Evolutionary conservation across 768 basidiomycete species (phyloP), one percentile per base, ranked within the genome.

Genomic region (Mycena rebaudengoi): DNA sequence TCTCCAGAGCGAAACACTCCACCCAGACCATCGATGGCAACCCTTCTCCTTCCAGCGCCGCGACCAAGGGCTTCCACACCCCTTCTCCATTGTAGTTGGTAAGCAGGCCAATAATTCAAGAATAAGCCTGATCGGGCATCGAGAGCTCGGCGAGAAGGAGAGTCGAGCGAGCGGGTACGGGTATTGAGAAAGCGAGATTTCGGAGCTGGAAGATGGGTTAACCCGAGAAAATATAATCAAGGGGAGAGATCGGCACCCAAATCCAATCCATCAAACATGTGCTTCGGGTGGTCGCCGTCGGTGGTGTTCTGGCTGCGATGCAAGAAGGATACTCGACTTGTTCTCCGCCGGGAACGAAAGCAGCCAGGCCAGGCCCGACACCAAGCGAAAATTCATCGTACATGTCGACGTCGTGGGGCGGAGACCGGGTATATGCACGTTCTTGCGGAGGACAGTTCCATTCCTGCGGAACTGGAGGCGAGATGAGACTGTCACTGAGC

Each of bases 401-500:
- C 71, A 76, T 74, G 29, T 72, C 68, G 21, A 66, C 26, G 39
- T 76, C 73, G 28, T 59, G 48, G 1, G 49, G 33, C 32, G 48
- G 39, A 21, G 55, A 51, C 23, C 49, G 67, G 14, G 26, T 67
- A 59, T 64, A 62, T 59, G 56, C 61, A 54, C 30, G 16, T 49
- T 64, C 44, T 57, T 70, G 59, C 0, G 63, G 39, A 25, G 50
- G 21, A n/a, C 32, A 10, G 16, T 56, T 62, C 70, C 70, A 71
- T 30, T 72, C 69, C 23, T 60, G 51, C 26, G 69, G 69, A 6
- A 45, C 55, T 5, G 71, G 70, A 23, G 71, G 65, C n/a, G 70
- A 73, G 16, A 73, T 70, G 25, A 71, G 59, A 13, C 70, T 71
- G 52, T 73, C 72, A 35, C 62, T 67, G 25, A 71, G 66, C 72